These are phyloP conservation scores for Meripilus lineatus DNA, from an alignment of 1,284 basidiomycete species.

Conservation along the genomic window DNA sequence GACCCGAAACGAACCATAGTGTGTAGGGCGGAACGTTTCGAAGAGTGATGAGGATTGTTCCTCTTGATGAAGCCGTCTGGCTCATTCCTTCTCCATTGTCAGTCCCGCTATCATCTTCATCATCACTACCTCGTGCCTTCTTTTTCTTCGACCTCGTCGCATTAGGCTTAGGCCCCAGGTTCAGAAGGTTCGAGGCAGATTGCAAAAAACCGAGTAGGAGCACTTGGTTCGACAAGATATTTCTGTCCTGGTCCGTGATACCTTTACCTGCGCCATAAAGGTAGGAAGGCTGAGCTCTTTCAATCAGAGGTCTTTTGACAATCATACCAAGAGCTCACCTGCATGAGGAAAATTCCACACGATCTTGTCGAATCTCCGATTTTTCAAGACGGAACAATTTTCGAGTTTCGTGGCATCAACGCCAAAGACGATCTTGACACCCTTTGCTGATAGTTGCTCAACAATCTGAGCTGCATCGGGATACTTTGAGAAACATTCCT, in stretches of 20 bases:
- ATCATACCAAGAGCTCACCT: constrained; percentile 47
- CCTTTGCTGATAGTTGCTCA: constrained; percentile 45
- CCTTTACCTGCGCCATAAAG: constrained; percentile 76
- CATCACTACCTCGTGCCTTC: constrained; percentile 37
- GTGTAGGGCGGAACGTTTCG: constrained; percentile 88
- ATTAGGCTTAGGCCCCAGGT: constrained; percentile 50
- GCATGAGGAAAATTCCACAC: constrained; percentile 98
- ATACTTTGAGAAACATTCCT: constrained; percentile 81
- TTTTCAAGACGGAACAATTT: constrained; percentile 50
- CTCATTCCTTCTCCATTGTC: constrained; percentile 24
- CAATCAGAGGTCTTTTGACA: constrained; percentile 5
- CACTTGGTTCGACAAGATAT: constrained; percentile 88
- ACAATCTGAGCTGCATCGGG: constrained; percentile 73
- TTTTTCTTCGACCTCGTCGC: constrained; percentile 37
- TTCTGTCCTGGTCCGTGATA: constrained; percentile 92
- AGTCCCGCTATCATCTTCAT: constrained; percentile 40
- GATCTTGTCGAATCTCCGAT: constrained; percentile 70
- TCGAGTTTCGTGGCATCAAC: constrained; percentile 84
- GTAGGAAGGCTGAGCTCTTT: constrained; percentile 8
- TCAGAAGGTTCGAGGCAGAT: constrained; percentile 65
- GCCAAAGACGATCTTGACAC: constrained; percentile 74
- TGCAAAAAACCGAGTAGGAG: constrained; percentile 85
- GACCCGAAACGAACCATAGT: constrained; percentile 55
- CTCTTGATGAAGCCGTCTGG: constrained; percentile 32
- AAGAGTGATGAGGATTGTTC: constrained; percentile 83